Percentiles rank a stretch among this genome's conserved stretches.
Conservation (phyloP, 1,139 yeast species). For the Diutina siamensis region DNA sequence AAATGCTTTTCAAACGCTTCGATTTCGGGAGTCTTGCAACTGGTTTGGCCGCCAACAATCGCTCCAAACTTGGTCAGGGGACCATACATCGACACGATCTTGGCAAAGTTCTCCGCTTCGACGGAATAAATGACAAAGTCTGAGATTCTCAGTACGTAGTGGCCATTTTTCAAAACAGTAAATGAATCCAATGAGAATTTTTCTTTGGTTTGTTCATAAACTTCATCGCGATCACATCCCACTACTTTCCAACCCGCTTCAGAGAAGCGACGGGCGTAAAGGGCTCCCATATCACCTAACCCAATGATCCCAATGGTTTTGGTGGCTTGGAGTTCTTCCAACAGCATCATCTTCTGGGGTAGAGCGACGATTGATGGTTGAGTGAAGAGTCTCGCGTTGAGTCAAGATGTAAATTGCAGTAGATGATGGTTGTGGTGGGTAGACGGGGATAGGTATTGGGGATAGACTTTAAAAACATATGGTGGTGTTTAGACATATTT, state of each 20-base stretch:
- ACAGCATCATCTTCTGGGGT: background rate
- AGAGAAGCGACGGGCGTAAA: conserved; percentile 71
- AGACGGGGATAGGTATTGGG: no score
- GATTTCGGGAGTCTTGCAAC: conserved; percentile 88
- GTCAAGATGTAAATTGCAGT: no score
- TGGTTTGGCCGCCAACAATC: conserved; percentile 96
- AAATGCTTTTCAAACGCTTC: conserved; percentile 66
- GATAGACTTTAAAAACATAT: no score
- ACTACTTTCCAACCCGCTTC: conserved; percentile 85
- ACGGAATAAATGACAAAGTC: conserved; percentile 84
- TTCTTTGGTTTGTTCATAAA: conserved; percentile 34
- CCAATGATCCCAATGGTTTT: conserved; percentile 84
- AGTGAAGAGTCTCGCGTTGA: no score
- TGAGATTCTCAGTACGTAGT: conserved; percentile 63
- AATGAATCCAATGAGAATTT: conserved; percentile 36
- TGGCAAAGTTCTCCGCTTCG: conserved; percentile 72
- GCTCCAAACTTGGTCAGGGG: conserved; percentile 83
- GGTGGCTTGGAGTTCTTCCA: background rate
- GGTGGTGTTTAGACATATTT: no score
- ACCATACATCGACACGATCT: conserved; percentile 65
- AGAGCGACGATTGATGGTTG: no score
- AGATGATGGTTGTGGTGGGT: no score
- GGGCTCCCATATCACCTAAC: conserved; percentile 90
- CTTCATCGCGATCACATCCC: conserved; percentile 79
- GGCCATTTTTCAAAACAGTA: conserved; percentile 61